Percentiles rank a stretch among this genome's conserved stretches.
Evolutionary conservation across 1,284 basidiomycete genomes (phyloP).

Genomic region (Ustilago esculenta): DNA sequence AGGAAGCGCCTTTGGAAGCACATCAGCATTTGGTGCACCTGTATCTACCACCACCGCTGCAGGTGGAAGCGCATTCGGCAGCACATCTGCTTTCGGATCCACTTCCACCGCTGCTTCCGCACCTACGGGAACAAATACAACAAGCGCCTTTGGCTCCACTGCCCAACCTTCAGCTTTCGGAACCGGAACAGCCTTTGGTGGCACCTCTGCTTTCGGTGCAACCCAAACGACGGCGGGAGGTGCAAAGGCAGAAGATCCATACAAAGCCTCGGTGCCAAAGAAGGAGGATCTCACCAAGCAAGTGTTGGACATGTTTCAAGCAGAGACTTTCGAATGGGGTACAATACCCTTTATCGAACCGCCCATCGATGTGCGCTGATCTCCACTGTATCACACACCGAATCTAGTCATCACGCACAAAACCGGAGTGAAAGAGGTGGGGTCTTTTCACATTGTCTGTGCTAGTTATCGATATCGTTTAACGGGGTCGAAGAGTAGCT

Average conservation of each 20-base stretch:
- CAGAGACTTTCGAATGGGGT: constrained; percentile 32
- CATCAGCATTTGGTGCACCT: constrained; percentile 8
- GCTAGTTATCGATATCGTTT: no score
- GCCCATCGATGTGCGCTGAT: constrained; percentile 40
- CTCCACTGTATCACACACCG: neutral
- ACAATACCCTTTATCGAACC: constrained; percentile 38
- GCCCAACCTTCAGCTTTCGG: no score
- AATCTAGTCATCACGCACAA: neutral
- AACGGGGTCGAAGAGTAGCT: constrained; percentile 16
- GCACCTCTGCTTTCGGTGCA: constrained; percentile 17
- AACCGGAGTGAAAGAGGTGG: no score
- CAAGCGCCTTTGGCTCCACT: neutral
- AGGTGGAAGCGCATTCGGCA: constrained; percentile 14
- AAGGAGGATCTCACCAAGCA: constrained; percentile 22
- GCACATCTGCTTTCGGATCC: constrained; percentile 14
- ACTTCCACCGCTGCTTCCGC: neutral
- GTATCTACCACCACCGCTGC: neutral
- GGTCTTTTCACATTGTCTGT: no score
- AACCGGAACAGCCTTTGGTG: constrained; percentile 7
- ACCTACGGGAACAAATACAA: neutral
- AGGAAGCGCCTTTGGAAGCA: constrained; percentile 4
- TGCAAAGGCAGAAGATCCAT: constrained; percentile 16
- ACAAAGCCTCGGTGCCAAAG: constrained; percentile 17
- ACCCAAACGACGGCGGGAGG: neutral
- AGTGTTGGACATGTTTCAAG: constrained; percentile 23